Percentiles rank a stretch among this genome's conserved stretches.
Conservation (phyloP, 2,329 filamentous ascomycete species). For the Phaeosphaeria sp. region DNA sequence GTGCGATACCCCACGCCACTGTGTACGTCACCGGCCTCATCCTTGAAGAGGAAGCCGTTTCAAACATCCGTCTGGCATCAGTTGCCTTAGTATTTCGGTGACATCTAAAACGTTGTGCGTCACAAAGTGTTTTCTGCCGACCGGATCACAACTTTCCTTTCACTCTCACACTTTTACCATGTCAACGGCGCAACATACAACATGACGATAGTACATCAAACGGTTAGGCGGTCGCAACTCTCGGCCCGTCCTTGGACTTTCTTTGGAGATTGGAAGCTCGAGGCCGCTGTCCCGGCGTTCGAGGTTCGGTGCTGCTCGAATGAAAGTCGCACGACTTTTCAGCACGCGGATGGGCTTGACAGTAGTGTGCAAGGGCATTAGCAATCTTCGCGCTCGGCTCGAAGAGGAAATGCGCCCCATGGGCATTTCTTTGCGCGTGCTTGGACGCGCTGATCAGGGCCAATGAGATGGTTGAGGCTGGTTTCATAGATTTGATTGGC, state of each 20-base stretch:
- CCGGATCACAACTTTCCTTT: slow-evolving; percentile 10
- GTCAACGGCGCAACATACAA: slow-evolving; percentile 15
- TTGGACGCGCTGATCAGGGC: slow-evolving; percentile 31
- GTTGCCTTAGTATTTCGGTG: slow-evolving; percentile 28
- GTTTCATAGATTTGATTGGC: slow-evolving; percentile 32
- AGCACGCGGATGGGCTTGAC: background rate
- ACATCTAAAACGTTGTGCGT: slow-evolving; percentile 37
- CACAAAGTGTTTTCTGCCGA: slow-evolving; percentile 24
- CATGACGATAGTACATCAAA: background rate
- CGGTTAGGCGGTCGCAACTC: background rate
- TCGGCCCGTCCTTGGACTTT: slow-evolving; percentile 6
- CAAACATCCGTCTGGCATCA: slow-evolving; percentile 31
- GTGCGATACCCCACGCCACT: slow-evolving; percentile 30
- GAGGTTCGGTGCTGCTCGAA: background rate
- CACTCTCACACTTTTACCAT: slow-evolving; percentile 26
- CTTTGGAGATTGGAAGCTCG: background rate
- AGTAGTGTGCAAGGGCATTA: background rate
- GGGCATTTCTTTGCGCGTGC: slow-evolving; percentile 22
- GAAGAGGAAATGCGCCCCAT: background rate
- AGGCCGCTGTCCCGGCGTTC: background rate
- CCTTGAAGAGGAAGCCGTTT: slow-evolving; percentile 18
- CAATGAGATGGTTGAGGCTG: slow-evolving; percentile 31
- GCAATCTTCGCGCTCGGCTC: slow-evolving; percentile 8
- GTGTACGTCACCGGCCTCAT: slow-evolving; percentile 28
- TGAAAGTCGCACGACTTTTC: background rate